Base-by-base conservation (phyloP, 2,329 filamentous ascomycete genomes). In the Stachybotrys chlorohalonatus region DNA sequence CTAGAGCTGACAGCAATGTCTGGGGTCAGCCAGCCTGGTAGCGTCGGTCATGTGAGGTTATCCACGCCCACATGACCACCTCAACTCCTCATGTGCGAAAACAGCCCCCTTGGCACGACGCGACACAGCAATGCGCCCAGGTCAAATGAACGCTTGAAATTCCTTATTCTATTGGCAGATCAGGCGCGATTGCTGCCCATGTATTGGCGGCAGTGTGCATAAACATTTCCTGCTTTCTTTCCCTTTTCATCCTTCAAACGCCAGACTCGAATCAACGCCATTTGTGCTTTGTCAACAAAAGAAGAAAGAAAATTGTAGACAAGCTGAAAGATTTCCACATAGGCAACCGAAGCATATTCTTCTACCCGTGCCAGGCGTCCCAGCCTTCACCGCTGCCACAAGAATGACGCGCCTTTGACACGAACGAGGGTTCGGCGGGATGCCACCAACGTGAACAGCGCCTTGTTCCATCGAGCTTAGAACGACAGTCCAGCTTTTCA, bases 161-260 rank as follows among this genome's bases (percentile, higher is more conserved):
- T 55, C 52, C 52, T 57, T 59, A 47, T n/a, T 58, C 59, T 59
- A 56, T 56, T 57, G 54, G 54, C 55, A 57, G 52, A 55, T 59
- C 55, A 54, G 56, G 58, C 55, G 53, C 59, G 49, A 57, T 54
- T 52, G 46, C 16, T 56, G 9, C 57, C 58, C 56, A 56, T 59
- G 52, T 54, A 60, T 52, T 58, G 52, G 50, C 51, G 54, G 58
- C 59, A 56, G 57, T 63, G 57, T 63, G 67, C 64, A 67, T 60
- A 60, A 42, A 60, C 60, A 66, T 47, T 47, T 24, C 61, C 59
- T 60, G 62, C 57, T 54, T 56, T 63, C 64, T 65, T 68, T 61
- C 60, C 60, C 56, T 57, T 56, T 47, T 63, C 63, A 62, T 62
- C 59, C 64, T 53, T 31, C 58, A 58, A 70, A 70, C 67, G 67